phyloP scores from a whole-genome alignment of 2,329 filamentous ascomycete genomes.

The Xylariaceae sp. region DNA sequence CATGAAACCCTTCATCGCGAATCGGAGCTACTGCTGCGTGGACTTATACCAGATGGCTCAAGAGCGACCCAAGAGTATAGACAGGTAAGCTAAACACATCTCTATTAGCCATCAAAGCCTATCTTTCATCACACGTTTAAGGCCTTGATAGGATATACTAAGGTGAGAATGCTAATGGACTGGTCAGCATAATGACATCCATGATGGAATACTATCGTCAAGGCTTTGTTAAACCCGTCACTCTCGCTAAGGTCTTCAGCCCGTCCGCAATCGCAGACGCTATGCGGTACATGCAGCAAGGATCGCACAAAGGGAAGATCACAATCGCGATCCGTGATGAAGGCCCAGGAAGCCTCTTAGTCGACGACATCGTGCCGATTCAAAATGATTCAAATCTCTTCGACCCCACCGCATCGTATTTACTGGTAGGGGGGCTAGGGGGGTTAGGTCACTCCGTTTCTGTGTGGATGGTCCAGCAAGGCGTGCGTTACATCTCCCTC shows the following conservation, averaged over 20 bases:
- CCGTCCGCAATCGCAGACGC: no score
- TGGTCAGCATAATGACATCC: background rate
- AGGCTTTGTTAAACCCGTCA: background rate
- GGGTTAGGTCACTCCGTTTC: background rate
- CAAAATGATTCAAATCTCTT: no score
- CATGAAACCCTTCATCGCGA: slow-evolving; percentile 6
- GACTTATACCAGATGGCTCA: slow-evolving; percentile 4
- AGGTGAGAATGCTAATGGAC: background rate
- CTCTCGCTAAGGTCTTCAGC: no score
- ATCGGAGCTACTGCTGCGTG: slow-evolving; percentile 8
- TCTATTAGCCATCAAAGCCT: no score
- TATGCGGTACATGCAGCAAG: background rate
- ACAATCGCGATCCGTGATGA: background rate
- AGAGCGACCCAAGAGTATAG: background rate
- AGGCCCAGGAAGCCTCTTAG: background rate
- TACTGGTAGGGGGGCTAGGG: background rate
- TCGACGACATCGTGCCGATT: background rate
- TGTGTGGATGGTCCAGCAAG: background rate
- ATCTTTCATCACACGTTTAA: background rate
- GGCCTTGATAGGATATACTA: background rate
- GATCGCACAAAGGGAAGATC: background rate
- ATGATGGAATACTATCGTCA: background rate
- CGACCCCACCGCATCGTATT: background rate
- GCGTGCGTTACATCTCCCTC: slow-evolving; percentile 2
- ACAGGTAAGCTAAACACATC: background rate